Percentiles rank a stretch among this genome's conserved stretches.
phyloP scores from a whole-genome alignment of 2,329 filamentous ascomycete species.

The Monosporascus sp. region DNA sequence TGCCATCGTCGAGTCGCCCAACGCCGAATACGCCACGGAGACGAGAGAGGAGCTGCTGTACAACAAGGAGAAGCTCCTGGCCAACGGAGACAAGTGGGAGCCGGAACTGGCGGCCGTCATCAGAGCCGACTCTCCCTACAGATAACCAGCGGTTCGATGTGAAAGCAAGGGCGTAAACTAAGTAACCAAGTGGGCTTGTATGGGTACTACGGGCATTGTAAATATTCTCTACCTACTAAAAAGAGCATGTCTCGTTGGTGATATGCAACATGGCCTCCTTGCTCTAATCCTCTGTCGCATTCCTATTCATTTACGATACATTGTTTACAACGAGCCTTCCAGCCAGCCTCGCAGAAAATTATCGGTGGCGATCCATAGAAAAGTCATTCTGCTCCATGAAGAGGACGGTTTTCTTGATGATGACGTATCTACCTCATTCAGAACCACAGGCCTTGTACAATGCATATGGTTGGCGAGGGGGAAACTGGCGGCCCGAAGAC shows the following conservation, averaged over 20 bases:
- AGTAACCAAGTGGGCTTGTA: not conserved
- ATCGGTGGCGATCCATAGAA: too few relatives aligned
- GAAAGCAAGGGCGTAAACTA: not conserved
- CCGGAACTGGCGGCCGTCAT: slow-evolving; percentile 90
- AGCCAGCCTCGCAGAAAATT: too few relatives aligned
- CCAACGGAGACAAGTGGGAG: slow-evolving; percentile 96
- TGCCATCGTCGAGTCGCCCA: slow-evolving; percentile 67
- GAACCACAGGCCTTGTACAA: too few relatives aligned
- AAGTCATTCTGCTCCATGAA: too few relatives aligned
- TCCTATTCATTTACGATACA: too few relatives aligned
- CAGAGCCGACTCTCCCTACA: slow-evolving; percentile 87
- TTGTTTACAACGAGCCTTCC: too few relatives aligned
- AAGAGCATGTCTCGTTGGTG: not conserved
- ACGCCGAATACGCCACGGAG: slow-evolving; percentile 59
- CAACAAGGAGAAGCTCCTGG: slow-evolving; percentile 90
- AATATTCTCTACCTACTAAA: not conserved
- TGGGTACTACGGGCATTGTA: not conserved
- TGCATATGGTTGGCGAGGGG: too few relatives aligned
- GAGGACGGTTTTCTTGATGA: too few relatives aligned
- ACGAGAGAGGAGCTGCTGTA: slow-evolving; percentile 89
- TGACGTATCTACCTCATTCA: too few relatives aligned
- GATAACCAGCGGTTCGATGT: slow-evolving; percentile 44
- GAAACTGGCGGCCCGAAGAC: too few relatives aligned
- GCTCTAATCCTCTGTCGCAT: too few relatives aligned
- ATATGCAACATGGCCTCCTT: not conserved